Evolutionary conservation across 345 rosid genomes (phyloP), one percentile per base, ranked within the genome.

Genomic region (Nephelium lappaceum): DNA sequence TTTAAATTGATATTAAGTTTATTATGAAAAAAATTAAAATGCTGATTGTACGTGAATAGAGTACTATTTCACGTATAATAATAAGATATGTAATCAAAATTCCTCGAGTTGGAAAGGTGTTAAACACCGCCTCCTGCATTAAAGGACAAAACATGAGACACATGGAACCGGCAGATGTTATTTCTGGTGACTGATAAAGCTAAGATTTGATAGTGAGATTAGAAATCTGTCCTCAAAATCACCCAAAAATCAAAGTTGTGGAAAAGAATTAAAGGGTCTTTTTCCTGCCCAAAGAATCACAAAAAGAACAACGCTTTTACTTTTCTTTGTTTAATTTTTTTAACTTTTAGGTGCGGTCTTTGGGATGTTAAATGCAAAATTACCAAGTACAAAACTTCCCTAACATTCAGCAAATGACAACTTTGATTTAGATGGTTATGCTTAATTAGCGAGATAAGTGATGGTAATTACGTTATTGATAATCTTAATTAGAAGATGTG

Each of bases 291-390:
- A 83, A 62, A 67, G 83, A 78, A 74, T 78, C 83, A 66, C 69
- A 67, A 78, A 87, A 87, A 85, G 83, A 81, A 39, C 69, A 18
- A 61, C 27, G 64, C 84, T 81, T 84, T 82, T 45, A 67, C 90
- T 78, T 82, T 76, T 49, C n/a, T 16, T 45, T 70, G 8, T 53
- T 21, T 67, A 11, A 45, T 45, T 70, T 71, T 47, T 42, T 49
- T n/a, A 75, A 41, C 87, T 77, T 81, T 85, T 83, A 21, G 85
- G 83, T 65, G 78, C 84, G 80, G 76, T 83, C 78, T 69, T 77
- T 67, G 18, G 65, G 3, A 12, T 43, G 10, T 57, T 15, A 53
- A 74, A 73, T 69, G 53, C 38, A 63, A 78, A 63, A 79, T 75
- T 66, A 16, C 24, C 47, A 79, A 82, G 83, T 81, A 83, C 58